Conservation (phyloP, 441 rosid genomes). For the Pelargonium citronellum region DNA sequence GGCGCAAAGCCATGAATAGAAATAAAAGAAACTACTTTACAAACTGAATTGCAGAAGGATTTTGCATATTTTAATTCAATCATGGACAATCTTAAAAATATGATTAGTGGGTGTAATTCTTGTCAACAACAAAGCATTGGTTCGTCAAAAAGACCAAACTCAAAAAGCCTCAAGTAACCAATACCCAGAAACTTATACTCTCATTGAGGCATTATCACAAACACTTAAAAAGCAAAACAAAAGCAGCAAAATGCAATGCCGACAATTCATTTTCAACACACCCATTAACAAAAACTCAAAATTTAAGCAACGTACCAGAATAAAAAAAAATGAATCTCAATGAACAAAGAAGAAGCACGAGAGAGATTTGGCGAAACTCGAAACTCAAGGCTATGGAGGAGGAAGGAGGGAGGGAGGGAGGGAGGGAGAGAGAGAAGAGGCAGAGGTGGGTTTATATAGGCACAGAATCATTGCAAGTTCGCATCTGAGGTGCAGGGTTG, state of each 20-base stretch:
- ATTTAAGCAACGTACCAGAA: no score
- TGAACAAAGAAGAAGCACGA: slow-evolving; percentile 18
- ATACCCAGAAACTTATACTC: background rate
- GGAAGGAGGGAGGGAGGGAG: no score
- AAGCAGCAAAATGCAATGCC: background rate
- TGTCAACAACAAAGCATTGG: background rate
- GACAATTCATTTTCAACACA: no score
- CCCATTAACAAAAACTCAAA: no score
- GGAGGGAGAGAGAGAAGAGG: slow-evolving; percentile 32
- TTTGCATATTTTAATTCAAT: no score
- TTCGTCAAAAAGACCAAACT: background rate
- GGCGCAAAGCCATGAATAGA: no score
- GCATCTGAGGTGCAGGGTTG: no score
- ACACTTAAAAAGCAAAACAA: background rate
- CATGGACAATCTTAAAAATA: no score
- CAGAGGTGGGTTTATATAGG: slow-evolving; percentile 42
- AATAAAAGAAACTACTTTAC: no score
- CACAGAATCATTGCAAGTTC: slow-evolving; percentile 14
- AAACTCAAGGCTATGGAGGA: no score
- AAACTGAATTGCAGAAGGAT: no score
- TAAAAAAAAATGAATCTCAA: no score
- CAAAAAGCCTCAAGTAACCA: background rate
- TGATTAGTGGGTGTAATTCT: background rate
- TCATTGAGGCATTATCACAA: background rate
- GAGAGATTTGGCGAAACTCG: slow-evolving; percentile 8